Base-by-base conservation (phyloP, 1,139 yeast species). In the Saccharomyces hybrid region DNA sequence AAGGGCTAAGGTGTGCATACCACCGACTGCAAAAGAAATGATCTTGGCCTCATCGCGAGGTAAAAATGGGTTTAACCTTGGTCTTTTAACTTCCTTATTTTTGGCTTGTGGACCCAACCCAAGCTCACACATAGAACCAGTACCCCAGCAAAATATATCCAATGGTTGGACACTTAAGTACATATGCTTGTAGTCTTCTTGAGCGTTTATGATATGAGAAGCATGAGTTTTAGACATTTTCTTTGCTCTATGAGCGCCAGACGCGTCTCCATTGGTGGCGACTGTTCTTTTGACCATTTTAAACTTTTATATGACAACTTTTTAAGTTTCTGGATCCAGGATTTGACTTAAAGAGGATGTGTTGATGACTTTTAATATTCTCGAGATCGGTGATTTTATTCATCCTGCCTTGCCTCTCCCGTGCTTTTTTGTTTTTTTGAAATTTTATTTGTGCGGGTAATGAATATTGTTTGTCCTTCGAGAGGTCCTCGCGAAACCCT, bases 51-150 rank as follows among this genome's bases (percentile, higher is more conserved):
- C 77, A 41, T 84, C 88, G 49, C 73, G 72, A 2, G 82, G 76
- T 58, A 93, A 76, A 58, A 75, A 82, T 2, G 97, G 91, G 62
- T 91, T 93, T 66, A 91, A 75, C 62, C 99, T 80, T 13, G 99
- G 99, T 65, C 99, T 82, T 68, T 91, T 93, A 23, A 93, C 97
- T 69, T 91, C 97, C 60, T 90, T 89, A 44, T 88, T 93, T 59
- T 78, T 84, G 2, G 95, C 88, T 32, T 77, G 79, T 11, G 98
- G 97, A 0, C 99, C 99, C 14, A 93, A 76, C 1, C 99, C 99
- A 41, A 93, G 76, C 69, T 95, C 99, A 75, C 97, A 90, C 91
- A 93, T 91, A 1, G 96, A 84, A 0, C 99, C 99, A 0, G 96
- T 81, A 34, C 99, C 99, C 86, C 96, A 93, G 44, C 88, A 95